Percentiles rank a stretch among this genome's conserved stretches.
phyloP scores from a whole-genome alignment of 345 rosid species.

The Corchorus capsularis region DNA sequence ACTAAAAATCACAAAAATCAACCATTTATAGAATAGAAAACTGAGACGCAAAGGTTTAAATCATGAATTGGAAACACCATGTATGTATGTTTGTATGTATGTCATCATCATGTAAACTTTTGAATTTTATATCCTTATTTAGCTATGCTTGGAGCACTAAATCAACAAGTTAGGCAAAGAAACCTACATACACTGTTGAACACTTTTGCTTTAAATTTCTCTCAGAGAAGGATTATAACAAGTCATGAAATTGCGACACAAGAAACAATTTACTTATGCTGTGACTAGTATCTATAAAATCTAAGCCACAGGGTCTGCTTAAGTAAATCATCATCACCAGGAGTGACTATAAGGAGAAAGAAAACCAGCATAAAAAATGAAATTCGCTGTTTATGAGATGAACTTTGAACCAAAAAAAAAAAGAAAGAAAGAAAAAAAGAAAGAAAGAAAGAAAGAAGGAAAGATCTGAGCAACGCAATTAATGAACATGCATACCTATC shows the following conservation, averaged over 20 bases:
- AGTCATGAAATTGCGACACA: background rate
- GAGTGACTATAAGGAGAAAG: no score
- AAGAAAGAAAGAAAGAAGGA: no score
- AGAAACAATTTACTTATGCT: no score
- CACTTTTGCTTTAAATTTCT: background rate
- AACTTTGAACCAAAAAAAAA: background rate
- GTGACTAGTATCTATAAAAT: background rate
- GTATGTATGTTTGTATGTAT: no score
- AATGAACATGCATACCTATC: background rate
- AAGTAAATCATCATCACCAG: background rate
- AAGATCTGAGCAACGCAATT: background rate
- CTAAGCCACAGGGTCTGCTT: background rate
- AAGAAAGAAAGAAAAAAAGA: no score
- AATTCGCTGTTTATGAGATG: background rate
- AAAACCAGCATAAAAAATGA: background rate
- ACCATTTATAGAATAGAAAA: background rate
- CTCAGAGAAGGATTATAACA: background rate
- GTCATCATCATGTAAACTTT: background rate
- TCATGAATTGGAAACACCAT: no score
- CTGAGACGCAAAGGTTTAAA: background rate
- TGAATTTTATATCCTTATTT: background rate
- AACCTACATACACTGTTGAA: background rate
- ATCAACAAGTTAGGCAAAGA: background rate
- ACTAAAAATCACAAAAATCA: background rate
- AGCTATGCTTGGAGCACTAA: background rate